Base-by-base conservation (phyloP, 495 filamentous ascomycete species). In the Beverwykella pulmonaria region DNA sequence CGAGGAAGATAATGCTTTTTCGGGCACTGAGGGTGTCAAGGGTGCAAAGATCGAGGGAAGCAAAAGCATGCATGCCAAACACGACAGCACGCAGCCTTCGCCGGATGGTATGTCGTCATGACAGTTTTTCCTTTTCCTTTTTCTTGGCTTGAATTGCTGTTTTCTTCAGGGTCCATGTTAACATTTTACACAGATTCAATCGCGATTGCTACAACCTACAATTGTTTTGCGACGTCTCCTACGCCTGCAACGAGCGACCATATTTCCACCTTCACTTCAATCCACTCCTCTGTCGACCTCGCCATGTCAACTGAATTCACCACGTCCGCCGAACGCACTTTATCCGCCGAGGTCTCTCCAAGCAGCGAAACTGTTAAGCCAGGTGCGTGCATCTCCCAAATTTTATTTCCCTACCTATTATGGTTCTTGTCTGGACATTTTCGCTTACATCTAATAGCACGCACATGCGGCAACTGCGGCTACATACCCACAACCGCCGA, bases 381-480 rank as follows among this genome's bases (percentile, higher is more conserved):
- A 25, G 20, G 48, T 23, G 25, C 48, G 25, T 25, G 48, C 9
- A 27, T 50, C 25, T 50, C 20, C 17, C 53, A 10, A 20, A 44
- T 20, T 32, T 25, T 25, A 26, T 39, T 39, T 57, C 53, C 29
- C 23, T 34, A 9, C 25, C 7, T n/a, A n/a, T 27, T 23, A 8
- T 3, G 29, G 6, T 8, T 29, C 52, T 20, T 54, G 8, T 22
- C 17, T 8, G 9, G 47, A 19, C n/a, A 53, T 32, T 17, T 2
- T 23, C 46, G 30, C 30, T 41, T 22, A 52, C 47, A 32, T 1
- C 14, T 26, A 17, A 10, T 8, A 48, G 36, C 19, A 7, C 22
- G 36, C 9, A 36, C 19, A 1, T 63, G 61, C 39, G 50, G 2
- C 23, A 63, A n/a, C 23, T 63, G 61, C 26, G 36, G 23, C 20